Evolutionary conservation across 2,329 filamentous ascomycete genomes (phyloP).

Genomic region (Epichloe baconii): DNA sequence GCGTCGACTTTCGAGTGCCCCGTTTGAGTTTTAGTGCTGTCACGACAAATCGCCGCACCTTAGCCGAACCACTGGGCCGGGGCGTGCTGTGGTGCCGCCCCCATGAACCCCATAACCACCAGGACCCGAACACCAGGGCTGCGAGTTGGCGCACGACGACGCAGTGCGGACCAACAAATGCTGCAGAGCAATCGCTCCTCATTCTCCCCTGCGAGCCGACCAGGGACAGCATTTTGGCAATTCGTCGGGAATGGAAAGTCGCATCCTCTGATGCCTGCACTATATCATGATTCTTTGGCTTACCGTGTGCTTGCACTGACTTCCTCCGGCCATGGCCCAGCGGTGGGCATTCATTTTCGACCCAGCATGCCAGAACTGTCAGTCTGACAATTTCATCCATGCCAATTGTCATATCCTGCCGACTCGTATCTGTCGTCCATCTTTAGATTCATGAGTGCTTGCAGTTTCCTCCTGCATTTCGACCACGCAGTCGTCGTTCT

Average conservation of each 20-base stretch:
- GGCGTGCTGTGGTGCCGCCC: not conserved
- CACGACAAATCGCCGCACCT: conserved; percentile 25
- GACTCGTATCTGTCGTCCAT: not conserved
- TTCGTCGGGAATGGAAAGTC: not conserved
- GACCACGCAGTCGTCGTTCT: not conserved
- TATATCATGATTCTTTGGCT: not conserved
- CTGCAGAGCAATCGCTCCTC: not conserved
- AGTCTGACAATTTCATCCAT: not conserved
- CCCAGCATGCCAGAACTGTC: not conserved
- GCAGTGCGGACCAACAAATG: not conserved
- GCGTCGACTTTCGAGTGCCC: conserved; percentile 12
- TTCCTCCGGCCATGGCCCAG: not conserved
- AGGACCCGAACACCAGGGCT: not conserved
- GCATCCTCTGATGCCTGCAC: not conserved
- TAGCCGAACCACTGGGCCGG: conserved; percentile 17
- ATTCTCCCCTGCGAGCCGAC: not conserved
- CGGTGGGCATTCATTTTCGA: not conserved
- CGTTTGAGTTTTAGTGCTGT: conserved; percentile 27
- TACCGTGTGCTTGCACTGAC: not conserved
- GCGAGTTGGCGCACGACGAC: not conserved
- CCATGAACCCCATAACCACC: not conserved
- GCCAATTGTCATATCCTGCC: not conserved
- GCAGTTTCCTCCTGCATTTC: not conserved
- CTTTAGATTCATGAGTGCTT: not conserved
- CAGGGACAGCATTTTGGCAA: not conserved